These are phyloP conservation scores for Pseudomicrostroma phylloplanum DNA, from an alignment of 1,284 basidiomycete species.

Conservation along the genomic window DNA sequence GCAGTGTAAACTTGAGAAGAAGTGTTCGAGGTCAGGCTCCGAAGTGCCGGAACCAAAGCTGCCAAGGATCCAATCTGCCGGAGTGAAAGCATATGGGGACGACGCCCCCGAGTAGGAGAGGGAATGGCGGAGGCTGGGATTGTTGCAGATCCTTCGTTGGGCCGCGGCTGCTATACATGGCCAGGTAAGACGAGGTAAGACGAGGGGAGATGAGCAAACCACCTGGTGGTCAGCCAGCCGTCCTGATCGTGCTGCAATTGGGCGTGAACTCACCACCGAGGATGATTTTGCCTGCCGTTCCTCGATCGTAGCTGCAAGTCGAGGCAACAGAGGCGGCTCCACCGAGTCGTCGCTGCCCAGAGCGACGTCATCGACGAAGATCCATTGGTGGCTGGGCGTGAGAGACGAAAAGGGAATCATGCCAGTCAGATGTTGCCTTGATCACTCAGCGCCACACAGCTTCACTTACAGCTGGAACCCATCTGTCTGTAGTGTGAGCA, in stretches of 20 bases:
- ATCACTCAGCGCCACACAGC: background rate
- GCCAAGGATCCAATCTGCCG: too few relatives aligned
- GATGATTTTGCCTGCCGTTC: background rate
- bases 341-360: background rate
- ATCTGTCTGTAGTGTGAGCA: conserved; percentile 84
- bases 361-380: background rate
- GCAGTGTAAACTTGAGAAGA: background rate
- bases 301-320: background rate
- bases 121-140: background rate
- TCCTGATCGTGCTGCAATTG: background rate
- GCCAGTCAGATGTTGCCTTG: background rate
- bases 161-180: too few relatives aligned
- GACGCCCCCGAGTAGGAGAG: background rate
- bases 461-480: conserved; percentile 74
- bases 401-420: background rate
- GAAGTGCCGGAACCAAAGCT: background rate
- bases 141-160: too few relatives aligned
- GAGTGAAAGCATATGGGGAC: background rate
- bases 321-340: background rate
- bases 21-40: background rate
- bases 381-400: background rate
- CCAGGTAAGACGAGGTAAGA: background rate
- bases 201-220: background rate
- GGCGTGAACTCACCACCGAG: background rate
- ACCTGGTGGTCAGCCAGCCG: background rate